Base-by-base conservation (phyloP, 176 grass and related monocot genomes). In the Pontederia crassipes region DNA sequence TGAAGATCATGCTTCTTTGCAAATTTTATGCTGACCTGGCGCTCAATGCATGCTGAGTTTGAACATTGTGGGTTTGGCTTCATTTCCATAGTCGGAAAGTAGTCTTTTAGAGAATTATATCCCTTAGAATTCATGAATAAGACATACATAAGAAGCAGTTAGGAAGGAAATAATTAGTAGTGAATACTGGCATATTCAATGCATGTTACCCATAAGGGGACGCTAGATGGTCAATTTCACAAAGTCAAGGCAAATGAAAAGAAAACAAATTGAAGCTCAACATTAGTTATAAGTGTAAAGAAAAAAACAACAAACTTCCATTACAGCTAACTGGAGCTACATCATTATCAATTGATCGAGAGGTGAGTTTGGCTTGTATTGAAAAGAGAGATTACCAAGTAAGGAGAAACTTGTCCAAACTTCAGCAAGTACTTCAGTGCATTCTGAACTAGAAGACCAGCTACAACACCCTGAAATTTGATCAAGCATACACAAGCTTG, bases 81-180 rank as follows among this genome's bases (percentile, higher is more conserved):
- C 93, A 97, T 97, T 80, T 91, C 76, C 92, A 97, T 97, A 54
- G 87, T 83, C 51, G 92, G 92, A 57, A 97, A 97, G 74, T 62
- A 97, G 64, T 97, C 92, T 62, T 97, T 97, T 11, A 97, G 83
- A 52, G 92, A 91, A 78, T 97, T 97, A 70, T 97, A 97, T 71
- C 92, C 92, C 92, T 69, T n/a, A 16, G 57, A 11, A 12, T 20
- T 10, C 11, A 67, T 46, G 12, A 29, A 57, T 46, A 50, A 27
- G 12, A 13, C 14, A 15, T 62, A 65, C 24, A 51, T 28, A 65
- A 26, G 28, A 52, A 49, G 9, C 4, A 17, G 17, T 54, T 4
- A 51, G 3, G 4, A 14, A 51, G 18, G 14, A 28, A 8, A 49
- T 8, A 9, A 40, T 40, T 40, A 40, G 1, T 40, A 40, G 6